phyloP scores from a whole-genome alignment of 352 stramenopile species.

The Globisporangium irregulare region DNA sequence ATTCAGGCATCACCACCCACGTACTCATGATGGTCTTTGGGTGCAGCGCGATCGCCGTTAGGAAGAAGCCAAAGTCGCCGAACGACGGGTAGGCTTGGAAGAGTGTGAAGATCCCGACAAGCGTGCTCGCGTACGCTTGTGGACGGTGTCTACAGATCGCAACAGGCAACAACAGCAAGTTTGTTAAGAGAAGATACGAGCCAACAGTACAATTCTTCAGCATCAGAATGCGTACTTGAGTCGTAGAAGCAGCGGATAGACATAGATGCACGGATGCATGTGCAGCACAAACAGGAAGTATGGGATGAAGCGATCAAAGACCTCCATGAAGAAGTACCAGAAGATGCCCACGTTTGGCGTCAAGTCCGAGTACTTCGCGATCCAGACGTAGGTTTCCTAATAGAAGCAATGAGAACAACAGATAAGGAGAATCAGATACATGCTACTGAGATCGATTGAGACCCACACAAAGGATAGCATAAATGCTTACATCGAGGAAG shows the following conservation, averaged over 20 bases:
- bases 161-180: neutral
- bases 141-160: slow-evolving; percentile 45
- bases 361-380: slow-evolving; percentile 76
- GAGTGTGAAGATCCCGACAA: slow-evolving; percentile 73
- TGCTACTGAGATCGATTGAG: neutral
- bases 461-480: neutral
- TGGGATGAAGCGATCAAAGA: slow-evolving; percentile 83
- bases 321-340: slow-evolving; percentile 89
- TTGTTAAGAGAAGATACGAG: neutral
- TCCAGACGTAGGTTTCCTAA: slow-evolving; percentile 81
- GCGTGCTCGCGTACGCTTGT: slow-evolving; percentile 57
- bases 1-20: slow-evolving; percentile 3
- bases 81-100: slow-evolving; percentile 82
- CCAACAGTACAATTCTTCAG: neutral
- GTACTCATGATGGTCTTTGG: slow-evolving; percentile 79
- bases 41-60: slow-evolving; percentile 62
- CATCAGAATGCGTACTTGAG: slow-evolving; percentile 42
- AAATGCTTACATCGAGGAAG: slow-evolving; percentile 49
- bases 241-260: slow-evolving; percentile 73
- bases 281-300: slow-evolving; percentile 85
- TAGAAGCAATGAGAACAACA: slow-evolving; percentile 1
- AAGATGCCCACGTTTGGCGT: slow-evolving; percentile 85
- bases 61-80: slow-evolving; percentile 79
- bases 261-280: slow-evolving; percentile 77
- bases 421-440: neutral